Base-by-base conservation (phyloP, 2,329 filamentous ascomycete genomes). In the Teratosphaeria nubilosa region DNA sequence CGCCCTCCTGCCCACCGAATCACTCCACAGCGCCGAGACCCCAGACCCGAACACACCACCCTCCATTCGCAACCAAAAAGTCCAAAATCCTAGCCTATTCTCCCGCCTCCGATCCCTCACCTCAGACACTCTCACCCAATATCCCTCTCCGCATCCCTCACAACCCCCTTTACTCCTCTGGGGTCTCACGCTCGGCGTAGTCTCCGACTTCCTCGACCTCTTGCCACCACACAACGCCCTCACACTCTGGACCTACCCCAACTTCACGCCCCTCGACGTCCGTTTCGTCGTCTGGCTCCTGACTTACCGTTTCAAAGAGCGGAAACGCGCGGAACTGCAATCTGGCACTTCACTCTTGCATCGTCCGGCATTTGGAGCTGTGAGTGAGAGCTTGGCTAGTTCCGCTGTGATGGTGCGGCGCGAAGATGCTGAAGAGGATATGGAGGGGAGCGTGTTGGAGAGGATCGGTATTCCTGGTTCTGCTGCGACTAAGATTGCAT, bases 151-250 rank as follows among this genome's bases (percentile, higher is more conserved):
- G 61, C 16, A n/a, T n/a, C 41, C 13, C 9, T 5, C 41, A 9
- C 30, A n/a, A 16, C 56, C 62, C 65, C 82, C 83, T 1, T 73
- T 88, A 1, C 71, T 87, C 11, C 79, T 88, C 1, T 88, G 86
- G 86, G 86, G 86, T 0, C 69, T 88, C 34, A 87, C 86, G 0
- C 74, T 88, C 1, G 85, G 85, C 5, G 81, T 88, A 32, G 71
- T 87, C 45, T 82, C 82, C 16, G 86, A 88, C 69, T 84, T 88
- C 62, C 76, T 88, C 25, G 84, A 87, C 62, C 78, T 86, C 66
- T 72, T 87, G 3, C 85, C 85, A n/a, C 83, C 84, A 1, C 75
- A 82, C 62, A 82, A 81, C 56, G 80, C 83, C 1, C 77, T 87
- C 3, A 74, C 80, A 34, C 69, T 86, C 27, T 88, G 85, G 84